These are phyloP conservation scores for Claviceps arundinis DNA, from an alignment of 2,329 filamentous ascomycete genomes.

Conservation along the genomic window DNA sequence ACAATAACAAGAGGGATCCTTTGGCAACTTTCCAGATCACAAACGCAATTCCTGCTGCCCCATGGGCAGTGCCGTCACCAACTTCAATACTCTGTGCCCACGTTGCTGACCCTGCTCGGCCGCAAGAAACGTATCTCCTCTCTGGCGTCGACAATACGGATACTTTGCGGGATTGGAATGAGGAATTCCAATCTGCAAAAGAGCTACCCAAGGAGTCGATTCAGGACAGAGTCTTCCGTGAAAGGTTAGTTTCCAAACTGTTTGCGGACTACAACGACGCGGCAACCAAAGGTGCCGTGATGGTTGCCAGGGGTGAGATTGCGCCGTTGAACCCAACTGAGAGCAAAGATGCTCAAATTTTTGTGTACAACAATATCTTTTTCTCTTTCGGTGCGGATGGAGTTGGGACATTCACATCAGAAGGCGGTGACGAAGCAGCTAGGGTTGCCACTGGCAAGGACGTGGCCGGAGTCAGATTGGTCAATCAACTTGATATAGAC, in stretches of 20 bases:
- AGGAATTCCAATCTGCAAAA: constrained; percentile 93
- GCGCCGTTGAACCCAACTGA: constrained; percentile 92
- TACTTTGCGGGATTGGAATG: constrained; percentile 94
- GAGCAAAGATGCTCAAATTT: constrained; percentile 85
- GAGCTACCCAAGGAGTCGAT: constrained; percentile 89
- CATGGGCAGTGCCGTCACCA: constrained; percentile 72
- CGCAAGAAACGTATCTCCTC: constrained; percentile 85
- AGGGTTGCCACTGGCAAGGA: constrained; percentile 95
- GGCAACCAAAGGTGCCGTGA: constrained; percentile 76
- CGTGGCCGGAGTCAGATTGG: constrained; percentile 81
- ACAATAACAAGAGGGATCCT: constrained; percentile 74
- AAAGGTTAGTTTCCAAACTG: constrained; percentile 85
- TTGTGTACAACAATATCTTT: constrained; percentile 99
- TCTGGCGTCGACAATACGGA: constrained; percentile 88
- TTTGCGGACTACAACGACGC: constrained; percentile 98
- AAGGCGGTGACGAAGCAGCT: constrained; percentile 93
- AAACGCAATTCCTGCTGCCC: constrained; percentile 81
- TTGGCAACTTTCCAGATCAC: constrained; percentile 91
- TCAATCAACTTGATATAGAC: constrained; percentile 94
- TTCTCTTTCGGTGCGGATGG: constrained; percentile 97
- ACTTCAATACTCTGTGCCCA: constrained; percentile 55
- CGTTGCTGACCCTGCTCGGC: constrained; percentile 70
- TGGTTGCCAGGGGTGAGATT: constrained; percentile 87
- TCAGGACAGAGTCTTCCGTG: constrained; percentile 90
- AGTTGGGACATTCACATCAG: constrained; percentile 89